phyloP scores from a whole-genome alignment of 1,284 basidiomycete species.

The Pyrrhoderma lamaoense region DNA sequence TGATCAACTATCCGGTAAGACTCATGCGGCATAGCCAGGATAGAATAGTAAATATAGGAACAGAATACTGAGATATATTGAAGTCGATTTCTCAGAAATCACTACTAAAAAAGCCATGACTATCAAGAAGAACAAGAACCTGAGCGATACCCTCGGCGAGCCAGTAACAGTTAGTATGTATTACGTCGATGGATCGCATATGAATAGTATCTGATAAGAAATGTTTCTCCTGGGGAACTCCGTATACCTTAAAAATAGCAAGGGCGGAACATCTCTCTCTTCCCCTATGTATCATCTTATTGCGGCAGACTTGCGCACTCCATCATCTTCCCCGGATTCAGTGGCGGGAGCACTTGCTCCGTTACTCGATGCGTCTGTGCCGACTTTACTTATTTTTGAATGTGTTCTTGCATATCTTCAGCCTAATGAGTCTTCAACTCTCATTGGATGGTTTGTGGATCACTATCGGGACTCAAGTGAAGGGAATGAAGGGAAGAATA shows the following conservation, averaged over 20 bases:
- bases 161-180: conserved; percentile 38
- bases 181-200: background rate
- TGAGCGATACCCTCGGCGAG: conserved; percentile 49
- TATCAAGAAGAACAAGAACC: conserved; percentile 62
- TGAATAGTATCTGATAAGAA: background rate
- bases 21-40: conserved; percentile 23
- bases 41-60: conserved; percentile 48
- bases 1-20: no score
- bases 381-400: conserved; percentile 84
- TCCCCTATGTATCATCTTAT: conserved; percentile 68
- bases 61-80: conserved; percentile 60
- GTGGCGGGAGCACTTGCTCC: conserved; percentile 35
- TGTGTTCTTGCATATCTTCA: conserved; percentile 89
- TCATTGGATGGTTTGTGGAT: conserved; percentile 73
- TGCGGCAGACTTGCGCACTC: conserved; percentile 64
- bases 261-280: conserved; percentile 65
- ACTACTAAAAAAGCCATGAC: conserved; percentile 79
- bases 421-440: conserved; percentile 44
- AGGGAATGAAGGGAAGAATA: no score
- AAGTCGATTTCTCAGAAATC: conserved; percentile 86
- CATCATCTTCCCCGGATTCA: conserved; percentile 32
- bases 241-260: conserved; percentile 29
- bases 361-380: conserved; percentile 56
- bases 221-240: background rate
- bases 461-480: conserved; percentile 33